Evolutionary conservation across 2,329 filamentous ascomycete genomes (phyloP), one percentile per base, ranked within the genome.

Genomic region (Talaromyces verruculosus): DNA sequence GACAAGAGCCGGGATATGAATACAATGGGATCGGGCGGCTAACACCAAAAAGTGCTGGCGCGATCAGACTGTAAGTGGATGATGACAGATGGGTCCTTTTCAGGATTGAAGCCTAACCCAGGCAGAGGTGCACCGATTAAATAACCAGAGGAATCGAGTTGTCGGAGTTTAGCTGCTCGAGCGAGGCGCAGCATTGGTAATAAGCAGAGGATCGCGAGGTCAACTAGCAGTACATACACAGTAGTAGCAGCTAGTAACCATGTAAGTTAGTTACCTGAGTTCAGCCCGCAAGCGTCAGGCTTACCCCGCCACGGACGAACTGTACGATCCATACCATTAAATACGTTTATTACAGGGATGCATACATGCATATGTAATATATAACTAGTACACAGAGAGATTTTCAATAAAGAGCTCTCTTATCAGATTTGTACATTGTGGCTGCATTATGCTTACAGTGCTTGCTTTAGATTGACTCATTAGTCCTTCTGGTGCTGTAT

Each of bases 101-200:
- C 49, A 53, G 6, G 15, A 19, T 19, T 35, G 51, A 55, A 55
- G 30, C 51, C 51, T 55, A 55, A 35, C 19, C 30, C 28, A 55
- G 28, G 30, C 30, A 28, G 47, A 17, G 47, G 15, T 15, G 25
- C 49, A 53, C 33, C 39, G 53, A 57, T 57, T n/a, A 15, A 57
- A 37, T 37, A 25, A 35, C 3, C n/a, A 22, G 41, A 30, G 41
- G 39, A 19, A 47, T n/a, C 25, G 25, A 43, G 58, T 33, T 22
- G 39, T 61, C 25, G 28, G 58, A 28, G 37, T 47, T 39, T 43
- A 45, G 61, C 33, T 30, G 60, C 43, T 62, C 19, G 22, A 63
- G 33, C 22, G 61, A 55, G 61, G 61, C 61, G 61, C 61, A 63
- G 61, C 61, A 63, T 8, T 49, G 47, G 41, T 39, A 63, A 39